Evolutionary conservation across 345 rosid genomes (phyloP).

Genomic region (Lepidium didymum): DNA sequence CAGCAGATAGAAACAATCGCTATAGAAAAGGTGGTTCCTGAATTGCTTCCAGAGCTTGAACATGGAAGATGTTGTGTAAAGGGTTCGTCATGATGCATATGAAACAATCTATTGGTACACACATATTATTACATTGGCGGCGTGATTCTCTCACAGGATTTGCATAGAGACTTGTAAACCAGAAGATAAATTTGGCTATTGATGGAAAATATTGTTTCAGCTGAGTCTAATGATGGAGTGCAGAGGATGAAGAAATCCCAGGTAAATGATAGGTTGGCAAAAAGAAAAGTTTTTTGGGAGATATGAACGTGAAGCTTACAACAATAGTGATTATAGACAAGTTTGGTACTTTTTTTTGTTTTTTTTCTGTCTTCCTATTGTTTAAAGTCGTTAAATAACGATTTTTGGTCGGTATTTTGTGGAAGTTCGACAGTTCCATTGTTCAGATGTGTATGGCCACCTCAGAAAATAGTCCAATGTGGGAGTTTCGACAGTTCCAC

Average conservation of each 20-base stretch:
- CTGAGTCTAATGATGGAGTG: neutral
- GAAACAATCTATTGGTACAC: neutral
- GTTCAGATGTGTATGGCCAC: neutral
- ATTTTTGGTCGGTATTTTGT: neutral
- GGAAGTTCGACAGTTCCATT: neutral
- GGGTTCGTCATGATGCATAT: constrained; percentile 37
- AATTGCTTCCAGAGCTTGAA: constrained; percentile 65
- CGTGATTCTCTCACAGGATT: neutral
- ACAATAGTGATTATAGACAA: neutral
- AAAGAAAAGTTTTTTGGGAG: neutral
- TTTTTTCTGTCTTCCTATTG: neutral
- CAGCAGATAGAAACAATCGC: constrained; percentile 26
- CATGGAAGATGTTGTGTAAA: constrained; percentile 35
- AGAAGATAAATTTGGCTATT: neutral
- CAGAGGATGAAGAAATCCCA: neutral
- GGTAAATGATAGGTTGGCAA: constrained; percentile 15
- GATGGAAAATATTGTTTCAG: neutral
- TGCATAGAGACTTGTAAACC: constrained; percentile 13
- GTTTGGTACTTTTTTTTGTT: neutral
- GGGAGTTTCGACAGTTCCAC: no score
- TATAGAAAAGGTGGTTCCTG: constrained; percentile 54
- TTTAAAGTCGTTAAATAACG: neutral
- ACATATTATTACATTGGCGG: neutral
- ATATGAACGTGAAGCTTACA: constrained; percentile 8
- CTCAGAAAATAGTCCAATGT: no score